Base-by-base conservation (phyloP, 192 early-diverging fungal species). In the Jimgerdemannia lactiflua region DNA sequence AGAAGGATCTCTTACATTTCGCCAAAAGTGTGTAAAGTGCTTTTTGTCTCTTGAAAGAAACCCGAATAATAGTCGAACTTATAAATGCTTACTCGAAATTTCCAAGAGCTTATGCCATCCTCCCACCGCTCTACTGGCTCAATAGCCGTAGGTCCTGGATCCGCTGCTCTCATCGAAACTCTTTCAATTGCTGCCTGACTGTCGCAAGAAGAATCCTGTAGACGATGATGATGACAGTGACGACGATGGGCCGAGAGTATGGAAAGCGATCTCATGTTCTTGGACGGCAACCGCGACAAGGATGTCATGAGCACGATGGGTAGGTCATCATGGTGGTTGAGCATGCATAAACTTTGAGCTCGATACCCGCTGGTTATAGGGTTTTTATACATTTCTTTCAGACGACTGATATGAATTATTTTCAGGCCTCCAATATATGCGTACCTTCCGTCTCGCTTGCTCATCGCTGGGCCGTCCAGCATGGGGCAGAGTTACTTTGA, bases 401-500 rank as follows among this genome's bases (percentile, higher is more conserved):
- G 29, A 29, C 29, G 29, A 1, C 29, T 29, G 29, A 29, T 29
- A 29, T 29, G 29, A 29, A 29, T 29, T 29, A 29, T 29, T 29
- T 29, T 29, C 29, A 29, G 1, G 1, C 29, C 29, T 29, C 29
- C 29, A 29, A 29, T 29, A 29, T 29, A 29, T 29, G 29, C 29
- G 1, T 29, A 80, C 76, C 3, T 89, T 89, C 70, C 74, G 84
- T 43, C 92, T 40, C 85, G 92, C 4, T 73, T 93, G 20, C 80
- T 92, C 44, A 75, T 95, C 17, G 76, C 75, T 29, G 92, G 94
- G 3, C 19, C 72, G 4, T 73, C 83, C 11, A 88, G 90, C 0
- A 88, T 91, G 86, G 92, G 91, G 3, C 91, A 92, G 74, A 73
- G 67, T 1, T 72, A 82, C 3, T 72, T 93, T 39, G 90, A 86